Evolutionary conservation across 805 yeast species (phyloP), one percentile per base, ranked within the genome.

Genomic region (Ogataea methanolica): DNA sequence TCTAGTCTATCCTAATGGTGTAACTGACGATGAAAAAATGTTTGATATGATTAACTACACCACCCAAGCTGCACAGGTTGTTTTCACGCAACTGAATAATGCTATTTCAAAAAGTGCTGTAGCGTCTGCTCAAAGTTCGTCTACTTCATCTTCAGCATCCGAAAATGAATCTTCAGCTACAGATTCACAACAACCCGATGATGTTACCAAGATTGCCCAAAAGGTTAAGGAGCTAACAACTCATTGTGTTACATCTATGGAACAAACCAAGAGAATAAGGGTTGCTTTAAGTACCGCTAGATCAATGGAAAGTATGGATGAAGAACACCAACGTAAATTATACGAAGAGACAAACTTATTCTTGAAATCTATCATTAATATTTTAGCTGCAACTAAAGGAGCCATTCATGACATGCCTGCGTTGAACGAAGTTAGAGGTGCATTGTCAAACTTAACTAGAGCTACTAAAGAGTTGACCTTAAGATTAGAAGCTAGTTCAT

Each of bases 391-490:
- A 1, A 89, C 96, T 0, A 90, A 90, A 60, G 75, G 78, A 1
- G 83, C 95, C 2, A 85, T 92, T 80, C 77, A 79, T 45, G 97
- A 88, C 53, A 73, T 89, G 48, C 91, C 96, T 0, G 76, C 83
- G 15, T 72, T 92, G 44, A 83, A 85, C 56, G 96, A 88, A 47
- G 84, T 85, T 6, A 72, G 96, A 48, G 83, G 91, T 7, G 80
- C 87, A 6, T 76, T 92, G 67, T 88, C 96, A 0, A 79, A 82
- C 35, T 71, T 92, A 49, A 91, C 97, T 0, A 82, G 88, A 54
- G 86, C 91, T 3, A 88, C 97, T 4, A 92, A 92, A 59, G 98
- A 92, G 60, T 85, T 92, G 15, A 90, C 97, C 0, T 82, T 88
- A n/a, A 73, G 88, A 56, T 68, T 91, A 39, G 97, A 91, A 61